phyloP scores from a whole-genome alignment of 257 asterid genomes.

The Voacanga thouarsii region DNA sequence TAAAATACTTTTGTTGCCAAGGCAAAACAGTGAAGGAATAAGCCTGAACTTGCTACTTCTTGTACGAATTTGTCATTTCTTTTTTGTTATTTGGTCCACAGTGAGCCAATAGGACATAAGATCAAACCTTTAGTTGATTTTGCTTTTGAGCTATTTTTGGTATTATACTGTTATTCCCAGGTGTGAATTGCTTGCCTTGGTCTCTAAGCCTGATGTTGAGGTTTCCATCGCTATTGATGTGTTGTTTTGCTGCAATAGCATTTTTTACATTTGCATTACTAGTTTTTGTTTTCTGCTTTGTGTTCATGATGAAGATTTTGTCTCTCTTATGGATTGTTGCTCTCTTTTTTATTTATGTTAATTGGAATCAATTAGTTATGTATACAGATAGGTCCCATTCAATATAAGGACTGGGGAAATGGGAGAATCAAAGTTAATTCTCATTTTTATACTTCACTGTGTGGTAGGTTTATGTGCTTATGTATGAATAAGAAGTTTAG shows the following conservation, averaged over 20 bases:
- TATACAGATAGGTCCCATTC: neutral
- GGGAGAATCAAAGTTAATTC: neutral
- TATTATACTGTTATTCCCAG: neutral
- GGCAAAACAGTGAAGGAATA: neutral
- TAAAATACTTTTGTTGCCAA: neutral
- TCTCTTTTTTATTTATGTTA: neutral
- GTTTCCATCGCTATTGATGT: neutral
- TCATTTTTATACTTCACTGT: neutral
- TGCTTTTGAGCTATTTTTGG: neutral
- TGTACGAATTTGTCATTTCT: neutral
- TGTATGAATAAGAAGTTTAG: neutral
- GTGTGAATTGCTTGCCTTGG: neutral
- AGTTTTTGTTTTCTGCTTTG: neutral
- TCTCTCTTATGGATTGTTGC: neutral
- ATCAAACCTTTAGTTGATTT: neutral
- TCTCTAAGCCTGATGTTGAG: neutral
- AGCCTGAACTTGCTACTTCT: neutral
- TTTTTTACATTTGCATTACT: neutral
- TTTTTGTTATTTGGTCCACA: neutral
- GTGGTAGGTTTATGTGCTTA: neutral
- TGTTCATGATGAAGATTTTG: neutral
- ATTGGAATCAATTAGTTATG: neutral
- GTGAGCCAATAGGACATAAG: neutral
- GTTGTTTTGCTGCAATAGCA: neutral
- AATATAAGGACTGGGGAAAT: neutral